Evolutionary conservation across 495 filamentous ascomycete genomes (phyloP).

Genomic region (Glonium stellatum): DNA sequence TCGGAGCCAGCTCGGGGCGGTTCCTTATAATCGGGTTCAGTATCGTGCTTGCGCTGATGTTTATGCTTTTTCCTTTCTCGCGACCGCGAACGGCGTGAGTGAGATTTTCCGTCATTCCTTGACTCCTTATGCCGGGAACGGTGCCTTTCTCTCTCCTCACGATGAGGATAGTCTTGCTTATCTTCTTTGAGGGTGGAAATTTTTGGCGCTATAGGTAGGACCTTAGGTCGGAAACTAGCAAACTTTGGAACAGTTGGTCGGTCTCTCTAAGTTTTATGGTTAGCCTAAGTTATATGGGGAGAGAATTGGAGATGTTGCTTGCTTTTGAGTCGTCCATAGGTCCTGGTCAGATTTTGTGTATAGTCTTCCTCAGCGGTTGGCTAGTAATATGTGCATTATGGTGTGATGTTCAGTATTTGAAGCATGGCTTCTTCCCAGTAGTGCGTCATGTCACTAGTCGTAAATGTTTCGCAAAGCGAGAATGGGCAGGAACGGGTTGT

Average conservation of each 20-base stretch:
- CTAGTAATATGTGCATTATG: too few relatives aligned
- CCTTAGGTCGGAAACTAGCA: slow-evolving; percentile 31
- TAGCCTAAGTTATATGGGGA: too few relatives aligned
- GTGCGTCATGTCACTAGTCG: too few relatives aligned
- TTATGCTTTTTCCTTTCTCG: not conserved
- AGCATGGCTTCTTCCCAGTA: too few relatives aligned
- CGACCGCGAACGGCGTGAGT: not conserved
- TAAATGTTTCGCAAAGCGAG: too few relatives aligned
- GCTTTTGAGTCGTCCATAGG: too few relatives aligned
- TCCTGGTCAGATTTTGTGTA: too few relatives aligned
- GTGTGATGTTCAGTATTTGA: too few relatives aligned
- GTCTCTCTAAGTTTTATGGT: not conserved
- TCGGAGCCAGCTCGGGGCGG: not conserved
- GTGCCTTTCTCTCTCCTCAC: not conserved
- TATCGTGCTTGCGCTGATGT: not conserved
- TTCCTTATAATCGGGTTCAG: not conserved
- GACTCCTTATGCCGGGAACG: not conserved
- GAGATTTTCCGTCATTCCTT: not conserved
- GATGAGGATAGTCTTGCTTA: not conserved
- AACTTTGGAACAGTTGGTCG: slow-evolving; percentile 30
- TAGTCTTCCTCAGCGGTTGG: too few relatives aligned
- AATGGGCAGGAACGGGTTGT: too few relatives aligned
- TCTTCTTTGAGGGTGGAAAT: not conserved
- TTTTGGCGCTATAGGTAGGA: slow-evolving; percentile 2
- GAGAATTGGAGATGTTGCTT: too few relatives aligned